Evolutionary conservation across 2,329 filamentous ascomycete genomes (phyloP).

Genomic region (Colletotrichum theobromicola): DNA sequence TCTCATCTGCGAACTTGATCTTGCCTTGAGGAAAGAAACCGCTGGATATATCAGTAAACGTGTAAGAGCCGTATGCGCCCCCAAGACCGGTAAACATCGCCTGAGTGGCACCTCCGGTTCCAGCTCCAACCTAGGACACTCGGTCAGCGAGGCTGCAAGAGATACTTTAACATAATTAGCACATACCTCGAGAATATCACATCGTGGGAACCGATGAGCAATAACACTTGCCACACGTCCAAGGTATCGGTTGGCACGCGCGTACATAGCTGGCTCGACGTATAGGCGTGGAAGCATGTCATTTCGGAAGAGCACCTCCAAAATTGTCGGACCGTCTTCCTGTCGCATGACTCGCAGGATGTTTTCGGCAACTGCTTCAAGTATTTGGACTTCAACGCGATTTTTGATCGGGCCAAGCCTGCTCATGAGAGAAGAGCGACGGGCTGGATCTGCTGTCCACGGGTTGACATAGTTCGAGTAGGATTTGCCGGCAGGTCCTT

Average conservation of each 20-base stretch:
- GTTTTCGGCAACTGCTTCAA: not conserved
- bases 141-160: constrained; percentile 32
- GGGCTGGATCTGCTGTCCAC: not conserved
- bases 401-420: not conserved
- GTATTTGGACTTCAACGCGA: not conserved
- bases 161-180: not conserved
- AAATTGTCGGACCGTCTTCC: not conserved
- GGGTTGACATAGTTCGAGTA: not conserved
- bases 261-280: constrained; percentile 18
- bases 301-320: constrained; percentile 36
- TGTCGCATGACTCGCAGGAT: not conserved
- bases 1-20: constrained; percentile 25
- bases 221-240: not conserved
- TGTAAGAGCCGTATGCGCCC: constrained; percentile 21
- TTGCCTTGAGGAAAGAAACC: constrained; percentile 26
- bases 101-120: constrained; percentile 38
- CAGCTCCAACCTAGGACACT: constrained; percentile 43
- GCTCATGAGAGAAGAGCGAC: not conserved
- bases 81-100: constrained; percentile 12
- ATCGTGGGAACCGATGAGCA: constrained; percentile 1
- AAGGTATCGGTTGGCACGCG: not conserved
- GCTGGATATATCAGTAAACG: constrained; percentile 27
- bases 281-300: constrained; percentile 34
- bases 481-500: not conserved
- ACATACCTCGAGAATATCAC: constrained; percentile 5